Evolutionary conservation across 1,284 basidiomycete species (phyloP).

Genomic region (Singerocomus rubriflavus): DNA sequence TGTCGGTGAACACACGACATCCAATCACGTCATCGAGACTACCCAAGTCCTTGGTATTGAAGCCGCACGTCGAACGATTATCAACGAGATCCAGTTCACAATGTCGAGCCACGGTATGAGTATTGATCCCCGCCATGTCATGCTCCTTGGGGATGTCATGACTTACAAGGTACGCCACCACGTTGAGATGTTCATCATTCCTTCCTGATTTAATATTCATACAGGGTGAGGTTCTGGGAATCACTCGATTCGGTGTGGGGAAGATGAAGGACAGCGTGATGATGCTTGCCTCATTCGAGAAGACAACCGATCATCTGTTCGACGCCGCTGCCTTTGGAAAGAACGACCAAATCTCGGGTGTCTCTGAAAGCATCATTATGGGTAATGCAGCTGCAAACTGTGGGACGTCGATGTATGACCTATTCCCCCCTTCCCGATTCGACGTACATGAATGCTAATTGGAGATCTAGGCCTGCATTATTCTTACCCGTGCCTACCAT

Average conservation of each 20-base stretch:
- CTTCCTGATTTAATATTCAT: neutral
- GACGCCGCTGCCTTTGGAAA: constrained; percentile 97
- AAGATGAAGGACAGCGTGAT: constrained; percentile 99
- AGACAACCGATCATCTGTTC: constrained; percentile 98
- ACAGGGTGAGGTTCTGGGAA: constrained; percentile 95
- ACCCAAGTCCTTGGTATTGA: constrained; percentile 95
- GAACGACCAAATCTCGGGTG: constrained; percentile 92
- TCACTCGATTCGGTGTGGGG: constrained; percentile 99
- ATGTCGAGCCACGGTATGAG: constrained; percentile 99
- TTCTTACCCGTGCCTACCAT: constrained; percentile 53
- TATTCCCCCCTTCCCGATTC: neutral
- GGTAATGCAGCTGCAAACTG: constrained; percentile 96
- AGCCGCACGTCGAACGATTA: constrained; percentile 91
- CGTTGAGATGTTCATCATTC: neutral
- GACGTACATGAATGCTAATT: constrained; percentile 5
- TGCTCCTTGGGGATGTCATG: constrained; percentile 99
- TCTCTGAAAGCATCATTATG: constrained; percentile 99
- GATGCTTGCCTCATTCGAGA: constrained; percentile 99
- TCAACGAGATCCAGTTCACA: constrained; percentile 96
- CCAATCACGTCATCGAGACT: constrained; percentile 98
- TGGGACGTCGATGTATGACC: constrained; percentile 86
- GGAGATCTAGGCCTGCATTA: constrained; percentile 49
- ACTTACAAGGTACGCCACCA: constrained; percentile 79
- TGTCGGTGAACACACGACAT: constrained; percentile 87
- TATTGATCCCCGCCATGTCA: constrained; percentile 98